These are phyloP conservation scores for Cryptomeria japonica DNA, from an alignment of 75 land plant species.

Conservation along the genomic window DNA sequence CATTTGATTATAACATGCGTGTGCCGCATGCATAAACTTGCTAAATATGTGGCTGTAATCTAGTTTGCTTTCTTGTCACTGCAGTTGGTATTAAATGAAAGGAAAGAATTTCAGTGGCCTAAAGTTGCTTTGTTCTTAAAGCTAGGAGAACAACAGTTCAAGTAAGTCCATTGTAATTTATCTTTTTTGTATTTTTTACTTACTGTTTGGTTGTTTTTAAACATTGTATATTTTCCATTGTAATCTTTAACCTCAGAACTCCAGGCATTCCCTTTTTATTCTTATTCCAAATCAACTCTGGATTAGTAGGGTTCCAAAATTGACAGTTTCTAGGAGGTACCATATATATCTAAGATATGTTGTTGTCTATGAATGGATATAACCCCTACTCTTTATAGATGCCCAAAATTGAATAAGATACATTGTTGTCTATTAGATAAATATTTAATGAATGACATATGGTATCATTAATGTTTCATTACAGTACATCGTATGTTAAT, in stretches of 20 bases:
- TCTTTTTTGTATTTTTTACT: not conserved
- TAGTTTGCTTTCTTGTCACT: not conserved
- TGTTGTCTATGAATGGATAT: too few species aligned
- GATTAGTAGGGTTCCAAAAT: not conserved
- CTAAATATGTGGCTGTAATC: not conserved
- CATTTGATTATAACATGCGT: not conserved
- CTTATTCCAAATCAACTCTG: not conserved
- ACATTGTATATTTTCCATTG: not conserved
- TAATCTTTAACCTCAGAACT: not conserved
- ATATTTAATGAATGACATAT: too few species aligned
- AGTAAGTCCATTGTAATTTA: not conserved
- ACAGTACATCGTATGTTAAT: too few species aligned
- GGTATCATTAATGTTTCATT: too few species aligned
- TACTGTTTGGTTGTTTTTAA: not conserved
- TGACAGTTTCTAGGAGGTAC: not conserved
- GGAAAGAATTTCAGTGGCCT: slow-evolving; percentile 51
- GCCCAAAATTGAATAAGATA: too few species aligned
- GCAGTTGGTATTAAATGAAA: slow-evolving; percentile 47
- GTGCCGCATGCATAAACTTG: not conserved
- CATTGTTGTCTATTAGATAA: too few species aligned
- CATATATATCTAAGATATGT: too few species aligned
- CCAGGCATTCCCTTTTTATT: not conserved
- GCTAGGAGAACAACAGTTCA: slow-evolving; percentile 17
- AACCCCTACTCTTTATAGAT: too few species aligned
- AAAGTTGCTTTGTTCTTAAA: slow-evolving; percentile 33